Evolutionary conservation across 108 stramenopile species (phyloP), one percentile per base, ranked within the genome.

Genomic region (Nitzschia sp.): DNA sequence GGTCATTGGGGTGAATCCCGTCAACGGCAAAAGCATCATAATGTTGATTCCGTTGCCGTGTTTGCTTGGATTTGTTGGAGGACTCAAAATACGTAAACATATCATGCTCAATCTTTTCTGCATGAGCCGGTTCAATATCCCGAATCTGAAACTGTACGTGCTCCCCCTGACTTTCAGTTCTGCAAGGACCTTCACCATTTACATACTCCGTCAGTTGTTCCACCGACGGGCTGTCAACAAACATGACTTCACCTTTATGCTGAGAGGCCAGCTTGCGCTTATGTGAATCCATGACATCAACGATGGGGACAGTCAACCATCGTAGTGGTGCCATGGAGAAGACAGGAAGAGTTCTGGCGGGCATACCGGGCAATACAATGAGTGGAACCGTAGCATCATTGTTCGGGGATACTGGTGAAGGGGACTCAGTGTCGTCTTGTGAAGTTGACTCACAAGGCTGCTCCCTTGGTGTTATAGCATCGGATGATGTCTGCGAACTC

Each of bases 341-440:
- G 6, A 76, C 21, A 14, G 79, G 81, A 15, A 82, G 41, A 0
- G 75, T 26, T 0, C 41, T 37, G 0, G 80, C 68, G 46, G 83
- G 83, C 58, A 82, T 51, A 8, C 82, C 86, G 29, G 86, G 83
- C 15, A 87, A 58, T 3, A 87, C 86, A 15, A 87, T 67, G 55
- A 87, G 34, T 1, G 81, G 73, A 44, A 71, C 62, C 9, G 57
- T 46, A 22, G 14, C 20, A 10, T 12, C 14, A 43, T 43, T 10
- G 43, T 48, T 15, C n/a, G 2, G 14, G 46, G n/a, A 15, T 48
- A 3, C 6, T 6, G n/a, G n/a, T 15, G 46, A 48, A 48, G 17
- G 46, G 17, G 46, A 2, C 3, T 15, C n/a, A 1, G 46, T 17
- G 3, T 48, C 17, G 2, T 6, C 46, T 17, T 48, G 14, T 15